A percentile compares a stretch with the other conserved stretches of the same genome.
Evolutionary conservation across 164 flowering plant genomes (phyloP).

Genomic region (Sextonia rubra): DNA sequence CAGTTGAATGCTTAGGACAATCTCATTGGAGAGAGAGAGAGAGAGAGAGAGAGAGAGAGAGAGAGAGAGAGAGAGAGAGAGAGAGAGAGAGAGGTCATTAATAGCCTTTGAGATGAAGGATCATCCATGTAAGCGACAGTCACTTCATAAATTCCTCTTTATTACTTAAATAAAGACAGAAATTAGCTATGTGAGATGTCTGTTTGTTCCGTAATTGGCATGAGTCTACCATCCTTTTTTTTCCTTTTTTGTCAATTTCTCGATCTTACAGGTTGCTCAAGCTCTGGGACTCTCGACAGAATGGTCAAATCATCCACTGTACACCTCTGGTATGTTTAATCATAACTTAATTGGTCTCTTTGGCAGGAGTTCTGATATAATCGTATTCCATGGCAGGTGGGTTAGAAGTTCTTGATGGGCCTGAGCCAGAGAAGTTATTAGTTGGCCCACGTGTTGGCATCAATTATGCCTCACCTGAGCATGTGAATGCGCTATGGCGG

Average conservation of each 20-base stretch:
- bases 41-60: not conserved
- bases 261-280: slow-evolving; percentile 66
- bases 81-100: too few species aligned
- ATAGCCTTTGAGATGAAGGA: too few species aligned
- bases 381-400: slow-evolving; percentile 52
- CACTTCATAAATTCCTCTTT: too few species aligned
- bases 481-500: slow-evolving; percentile 87
- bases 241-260: not conserved
- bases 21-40: not conserved
- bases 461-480: slow-evolving; percentile 85
- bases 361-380: slow-evolving; percentile 5
- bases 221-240: not conserved
- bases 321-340: slow-evolving; percentile 49
- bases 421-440: slow-evolving; percentile 69
- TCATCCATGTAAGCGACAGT: too few species aligned
- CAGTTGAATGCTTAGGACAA: too few species aligned
- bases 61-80: slow-evolving; percentile 1
- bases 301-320: slow-evolving; percentile 90
- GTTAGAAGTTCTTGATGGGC: slow-evolving; percentile 87
- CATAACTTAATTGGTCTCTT: not conserved
- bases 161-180: too few species aligned
- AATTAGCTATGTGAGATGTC: not conserved
- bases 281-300: slow-evolving; percentile 85
- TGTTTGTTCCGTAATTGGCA: not conserved
- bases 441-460: slow-evolving; percentile 96